These are phyloP conservation scores for Ogataea neopini DNA, from an alignment of 805 yeast genomes.

Conservation along the genomic window DNA sequence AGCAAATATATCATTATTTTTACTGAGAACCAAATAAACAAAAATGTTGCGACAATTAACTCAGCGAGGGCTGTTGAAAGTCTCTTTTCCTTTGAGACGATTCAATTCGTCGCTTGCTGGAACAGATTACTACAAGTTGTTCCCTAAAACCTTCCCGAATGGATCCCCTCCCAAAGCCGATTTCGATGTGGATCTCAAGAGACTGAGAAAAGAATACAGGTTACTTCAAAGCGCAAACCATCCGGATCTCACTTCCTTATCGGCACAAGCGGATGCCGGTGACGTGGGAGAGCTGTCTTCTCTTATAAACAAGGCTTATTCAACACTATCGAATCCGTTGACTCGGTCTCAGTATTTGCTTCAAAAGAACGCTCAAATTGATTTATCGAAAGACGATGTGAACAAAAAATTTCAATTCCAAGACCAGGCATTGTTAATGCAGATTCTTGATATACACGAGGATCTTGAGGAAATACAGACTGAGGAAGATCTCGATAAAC, in stretches of 20 bases:
- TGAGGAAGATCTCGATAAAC: conserved; percentile 55
- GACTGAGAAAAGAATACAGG: conserved; percentile 74
- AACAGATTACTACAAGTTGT: conserved; percentile 54
- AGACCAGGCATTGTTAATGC: conserved; percentile 62
- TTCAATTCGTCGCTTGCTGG: not conserved
- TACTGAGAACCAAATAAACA: not conserved
- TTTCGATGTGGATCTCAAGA: conserved; percentile 56
- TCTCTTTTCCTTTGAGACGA: not conserved
- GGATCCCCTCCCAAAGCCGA: conserved; percentile 63
- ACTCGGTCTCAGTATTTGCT: conserved; percentile 65
- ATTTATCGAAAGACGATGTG: conserved; percentile 60
- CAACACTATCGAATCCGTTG: conserved; percentile 69
- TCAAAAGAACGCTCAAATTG: conserved; percentile 44
- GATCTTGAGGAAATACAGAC: conserved; percentile 64
- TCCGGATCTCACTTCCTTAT: conserved; percentile 59
- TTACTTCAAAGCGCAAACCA: conserved; percentile 71
- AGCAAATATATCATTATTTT: not conserved
- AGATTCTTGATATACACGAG: conserved; percentile 84
- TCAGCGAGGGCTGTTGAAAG: not conserved
- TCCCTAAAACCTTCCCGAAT: conserved; percentile 72
- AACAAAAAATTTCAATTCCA: conserved; percentile 40
- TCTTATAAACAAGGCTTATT: conserved; percentile 73
- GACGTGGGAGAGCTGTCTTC: conserved; percentile 44
- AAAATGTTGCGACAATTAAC: conserved; percentile 1
- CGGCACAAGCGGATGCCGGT: conserved; percentile 17